Base-by-base conservation (phyloP, 768 basidiomycete species). In the Tricholoma bakamatsutake region DNA sequence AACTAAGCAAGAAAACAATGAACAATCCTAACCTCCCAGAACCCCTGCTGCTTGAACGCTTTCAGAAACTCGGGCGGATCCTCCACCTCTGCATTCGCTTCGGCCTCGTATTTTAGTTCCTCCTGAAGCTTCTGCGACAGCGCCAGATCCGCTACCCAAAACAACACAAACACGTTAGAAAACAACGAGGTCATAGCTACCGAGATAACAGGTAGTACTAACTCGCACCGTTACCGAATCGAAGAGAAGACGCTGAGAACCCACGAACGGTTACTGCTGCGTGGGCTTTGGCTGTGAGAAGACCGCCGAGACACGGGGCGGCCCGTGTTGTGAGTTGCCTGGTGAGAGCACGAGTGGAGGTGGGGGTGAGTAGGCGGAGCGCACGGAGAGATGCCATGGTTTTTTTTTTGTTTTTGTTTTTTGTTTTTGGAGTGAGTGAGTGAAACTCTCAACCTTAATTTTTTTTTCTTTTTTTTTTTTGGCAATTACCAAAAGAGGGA, bases 51-150 rank as follows among this genome's bases (percentile, higher is more conserved):
- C 66, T 82, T 80, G 80, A 98, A 93, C 12, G 77, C 68, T 64
- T 81, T 81, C 65, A 98, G 64, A 67, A 93, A 95, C 46, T 90
- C 89, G 28, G 94, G 93, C 27, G 66, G 65, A 8, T 3, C 1
- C 1, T 66, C 71, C 0, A 64, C 56, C 31, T 66, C 64, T 31
- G 71, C 66, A 9, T 74, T 71, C 24, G 77, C 73, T 63, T 93
- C 87, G 57, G 81, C 75, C 75, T 99, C 95, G 67, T 88, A 97
- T 64, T 85, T 77, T 63, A 97, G 78, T 75, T 98, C 96, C 67
- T 89, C 84, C 50, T 78, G 69, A 49, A 96, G 76, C 63, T 88
- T 91, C 66, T 87, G 79, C 9, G 84, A 76, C 42, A 98, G 82
- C 18, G 81, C 69, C 31, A 89, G 74, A 67, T 95, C 91, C 56